phyloP scores from a whole-genome alignment of 371 early-diverging fungal genomes.

The Chytridium lagenaria region DNA sequence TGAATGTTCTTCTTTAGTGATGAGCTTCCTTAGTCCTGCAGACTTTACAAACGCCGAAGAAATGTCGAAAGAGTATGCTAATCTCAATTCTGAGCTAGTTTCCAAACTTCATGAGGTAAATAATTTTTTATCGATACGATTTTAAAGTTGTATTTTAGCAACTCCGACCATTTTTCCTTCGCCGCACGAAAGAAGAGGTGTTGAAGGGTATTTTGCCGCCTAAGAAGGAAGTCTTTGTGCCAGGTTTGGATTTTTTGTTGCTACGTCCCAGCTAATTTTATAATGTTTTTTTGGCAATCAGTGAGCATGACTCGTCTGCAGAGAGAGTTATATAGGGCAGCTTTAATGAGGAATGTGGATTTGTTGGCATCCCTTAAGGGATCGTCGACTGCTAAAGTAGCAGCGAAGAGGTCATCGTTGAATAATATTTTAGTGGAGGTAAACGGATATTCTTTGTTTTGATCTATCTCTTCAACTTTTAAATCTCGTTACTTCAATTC shows the following conservation, averaged over 20 bases:
- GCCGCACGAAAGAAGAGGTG: conserved; percentile 90
- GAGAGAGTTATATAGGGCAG: conserved; percentile 79
- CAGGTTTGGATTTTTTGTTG: background rate
- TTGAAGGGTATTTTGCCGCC: conserved; percentile 74
- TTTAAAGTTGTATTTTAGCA: conserved; percentile 16
- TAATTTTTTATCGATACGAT: background rate
- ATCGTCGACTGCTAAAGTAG: conserved; percentile 8
- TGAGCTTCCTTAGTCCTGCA: conserved; percentile 75
- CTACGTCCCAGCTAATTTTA: background rate
- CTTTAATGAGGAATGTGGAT: conserved; percentile 63
- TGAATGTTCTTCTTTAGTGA: conserved; percentile 41
- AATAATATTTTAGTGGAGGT: background rate
- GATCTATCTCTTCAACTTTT: background rate
- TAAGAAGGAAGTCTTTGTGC: conserved; percentile 70
- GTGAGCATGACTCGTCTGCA: conserved; percentile 80
- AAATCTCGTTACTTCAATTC: conserved; percentile 27
- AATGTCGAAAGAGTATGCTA: conserved; percentile 63
- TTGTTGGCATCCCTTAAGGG: conserved; percentile 54
- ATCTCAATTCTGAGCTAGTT: conserved; percentile 38
- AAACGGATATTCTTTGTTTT: background rate
- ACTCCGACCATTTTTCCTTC: conserved; percentile 83
- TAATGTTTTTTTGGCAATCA: conserved; percentile 74
- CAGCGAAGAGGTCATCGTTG: conserved; percentile 1
- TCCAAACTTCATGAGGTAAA: conserved; percentile 43
- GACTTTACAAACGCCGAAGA: conserved; percentile 55